These are phyloP conservation scores for Leishmania martiniquensis DNA, from an alignment of 208 protist genomes.

Conservation along the genomic window DNA sequence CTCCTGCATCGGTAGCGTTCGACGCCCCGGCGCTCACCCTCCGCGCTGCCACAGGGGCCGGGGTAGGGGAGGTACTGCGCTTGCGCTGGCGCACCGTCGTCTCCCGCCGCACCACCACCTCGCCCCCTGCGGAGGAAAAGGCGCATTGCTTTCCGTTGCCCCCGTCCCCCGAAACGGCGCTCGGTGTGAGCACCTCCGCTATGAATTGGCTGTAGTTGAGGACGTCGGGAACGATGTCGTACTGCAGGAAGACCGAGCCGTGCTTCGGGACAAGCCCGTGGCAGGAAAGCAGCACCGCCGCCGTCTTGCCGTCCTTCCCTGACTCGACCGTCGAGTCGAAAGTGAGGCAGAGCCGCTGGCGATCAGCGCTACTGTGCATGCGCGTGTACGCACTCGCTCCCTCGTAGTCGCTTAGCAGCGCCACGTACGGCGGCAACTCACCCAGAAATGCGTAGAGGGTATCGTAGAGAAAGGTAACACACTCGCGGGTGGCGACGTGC, in stretches of 20 bases:
- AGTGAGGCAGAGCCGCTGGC: constrained; percentile 30
- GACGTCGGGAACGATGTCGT: constrained; percentile 67
- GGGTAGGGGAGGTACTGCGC: constrained; percentile 36
- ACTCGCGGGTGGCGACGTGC: constrained; percentile 70
- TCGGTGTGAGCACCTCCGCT: constrained; percentile 46
- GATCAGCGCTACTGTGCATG: constrained; percentile 41
- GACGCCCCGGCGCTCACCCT: background rate
- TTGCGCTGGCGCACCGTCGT: constrained; percentile 33
- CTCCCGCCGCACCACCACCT: constrained; percentile 19
- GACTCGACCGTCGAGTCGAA: constrained; percentile 52
- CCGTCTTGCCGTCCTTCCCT: constrained; percentile 21
- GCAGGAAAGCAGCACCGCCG: constrained; percentile 64
- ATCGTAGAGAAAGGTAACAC: constrained; percentile 58
- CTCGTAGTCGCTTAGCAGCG: constrained; percentile 71
- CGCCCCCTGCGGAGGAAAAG: background rate
- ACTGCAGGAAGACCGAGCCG: constrained; percentile 60
- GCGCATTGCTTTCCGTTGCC: background rate
- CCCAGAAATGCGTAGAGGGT: constrained; percentile 51
- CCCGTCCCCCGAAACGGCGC: constrained; percentile 3
- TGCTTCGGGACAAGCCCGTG: constrained; percentile 58
- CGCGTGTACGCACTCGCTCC: constrained; percentile 46
- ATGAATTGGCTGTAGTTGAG: constrained; percentile 73
- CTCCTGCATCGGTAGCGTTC: background rate
- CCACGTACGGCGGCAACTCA: constrained; percentile 46
- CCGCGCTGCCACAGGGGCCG: background rate